Evolutionary conservation across 495 filamentous ascomycete genomes (phyloP).

Genomic region (Lasiosphaeria ovina): DNA sequence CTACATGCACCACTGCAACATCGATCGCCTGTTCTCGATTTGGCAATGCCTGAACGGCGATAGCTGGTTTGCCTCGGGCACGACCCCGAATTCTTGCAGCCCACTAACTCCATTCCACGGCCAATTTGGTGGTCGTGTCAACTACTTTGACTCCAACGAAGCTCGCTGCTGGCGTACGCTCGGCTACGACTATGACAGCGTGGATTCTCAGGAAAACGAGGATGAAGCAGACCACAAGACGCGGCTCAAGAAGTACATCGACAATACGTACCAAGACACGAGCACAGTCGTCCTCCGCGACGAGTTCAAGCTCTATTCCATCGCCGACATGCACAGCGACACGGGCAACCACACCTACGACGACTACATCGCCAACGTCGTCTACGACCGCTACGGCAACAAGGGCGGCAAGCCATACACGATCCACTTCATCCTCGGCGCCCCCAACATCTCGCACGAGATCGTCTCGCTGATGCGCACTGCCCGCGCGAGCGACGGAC

Average conservation of each 20-base stretch:
- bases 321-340: background rate
- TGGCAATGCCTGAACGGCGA: slow-evolving; percentile 65
- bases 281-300: slow-evolving; percentile 1
- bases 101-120: slow-evolving; percentile 9
- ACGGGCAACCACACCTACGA: slow-evolving; percentile 1
- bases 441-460: background rate
- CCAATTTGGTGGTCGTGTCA: background rate
- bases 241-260: slow-evolving; percentile 5
- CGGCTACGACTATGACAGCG: slow-evolving; percentile 11
- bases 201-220: background rate
- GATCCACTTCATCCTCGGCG: slow-evolving; percentile 15
- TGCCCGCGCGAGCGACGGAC: background rate
- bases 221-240: slow-evolving; percentile 3
- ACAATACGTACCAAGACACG: background rate
- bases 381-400: slow-evolving; percentile 13
- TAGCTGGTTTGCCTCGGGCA: slow-evolving; percentile 29
- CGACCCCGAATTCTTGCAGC: background rate
- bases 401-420: slow-evolving; percentile 10
- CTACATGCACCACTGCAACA: slow-evolving; percentile 60
- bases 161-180: slow-evolving; percentile 1
- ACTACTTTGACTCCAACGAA: slow-evolving; percentile 12
- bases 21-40: slow-evolving; percentile 63
- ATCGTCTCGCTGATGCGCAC: background rate
- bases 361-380: slow-evolving; percentile 13
- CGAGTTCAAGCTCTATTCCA: background rate